Conservation (phyloP, 495 filamentous ascomycete genomes). For the Halenospora varia region DNA sequence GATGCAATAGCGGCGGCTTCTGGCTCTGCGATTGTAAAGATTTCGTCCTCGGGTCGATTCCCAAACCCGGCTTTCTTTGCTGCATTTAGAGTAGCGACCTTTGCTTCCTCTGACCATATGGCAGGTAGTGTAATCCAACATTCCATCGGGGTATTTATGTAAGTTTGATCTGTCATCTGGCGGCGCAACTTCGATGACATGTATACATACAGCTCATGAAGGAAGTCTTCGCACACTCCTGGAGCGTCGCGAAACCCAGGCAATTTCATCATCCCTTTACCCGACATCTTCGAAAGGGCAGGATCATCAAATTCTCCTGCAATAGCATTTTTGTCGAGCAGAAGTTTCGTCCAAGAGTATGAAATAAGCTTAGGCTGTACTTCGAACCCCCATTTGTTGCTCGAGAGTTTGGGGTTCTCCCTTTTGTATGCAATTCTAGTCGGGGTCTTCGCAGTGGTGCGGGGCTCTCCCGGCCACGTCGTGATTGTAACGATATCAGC, state of each 20-base stretch:
- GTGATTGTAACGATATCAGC: conserved; percentile 17
- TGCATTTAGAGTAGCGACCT: conserved; percentile 24
- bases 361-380: conserved; percentile 16
- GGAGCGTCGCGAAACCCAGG: conserved; percentile 6
- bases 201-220: conserved; percentile 2
- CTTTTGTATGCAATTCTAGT: conserved; percentile 18
- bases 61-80: conserved; percentile 30
- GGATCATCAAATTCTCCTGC: conserved; percentile 18
- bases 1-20: conserved; percentile 27
- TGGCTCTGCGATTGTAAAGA: conserved; percentile 31
- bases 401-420: conserved; percentile 4
- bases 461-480: conserved; percentile 10
- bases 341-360: conserved; percentile 22
- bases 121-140: conserved; percentile 34
- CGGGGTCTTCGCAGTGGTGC: conserved; percentile 12
- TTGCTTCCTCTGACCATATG: conserved; percentile 32
- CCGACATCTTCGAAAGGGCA: conserved; percentile 1
- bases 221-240: conserved; percentile 17
- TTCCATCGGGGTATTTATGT: conserved; percentile 26
- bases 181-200: neutral
- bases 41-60: conserved; percentile 19
- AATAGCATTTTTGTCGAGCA: conserved; percentile 16
- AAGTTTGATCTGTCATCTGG: conserved; percentile 5
- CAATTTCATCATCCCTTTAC: conserved; percentile 10
- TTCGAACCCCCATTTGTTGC: conserved; percentile 21